A percentile compares a stretch with the other conserved stretches of the same genome.
Evolutionary conservation across 1,284 basidiomycete species (phyloP).

Genomic region (Phylloporus sp.): DNA sequence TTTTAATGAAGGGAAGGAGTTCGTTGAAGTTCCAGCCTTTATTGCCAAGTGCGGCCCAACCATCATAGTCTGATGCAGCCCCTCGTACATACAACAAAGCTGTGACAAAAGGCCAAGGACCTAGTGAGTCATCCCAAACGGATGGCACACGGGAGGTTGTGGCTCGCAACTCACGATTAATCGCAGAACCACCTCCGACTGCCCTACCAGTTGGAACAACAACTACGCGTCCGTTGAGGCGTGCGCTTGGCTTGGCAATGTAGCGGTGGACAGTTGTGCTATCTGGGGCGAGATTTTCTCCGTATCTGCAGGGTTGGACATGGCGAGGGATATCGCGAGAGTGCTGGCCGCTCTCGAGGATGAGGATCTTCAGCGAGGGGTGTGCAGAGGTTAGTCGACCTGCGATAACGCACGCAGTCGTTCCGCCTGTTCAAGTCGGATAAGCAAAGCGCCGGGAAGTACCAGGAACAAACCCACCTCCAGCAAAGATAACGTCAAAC

Average conservation of each 20-base stretch:
- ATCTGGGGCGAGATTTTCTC: neutral
- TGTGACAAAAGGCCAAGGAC: neutral
- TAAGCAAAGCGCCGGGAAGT: neutral
- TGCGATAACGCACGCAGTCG: neutral
- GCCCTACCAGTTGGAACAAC: neutral
- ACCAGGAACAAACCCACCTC: neutral
- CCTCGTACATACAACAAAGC: constrained; percentile 7
- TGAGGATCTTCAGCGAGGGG: neutral
- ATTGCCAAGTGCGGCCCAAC: constrained; percentile 8
- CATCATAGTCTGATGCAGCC: constrained; percentile 11
- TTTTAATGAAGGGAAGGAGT: constrained; percentile 56
- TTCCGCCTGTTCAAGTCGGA: neutral
- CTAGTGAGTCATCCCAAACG: too few relatives aligned
- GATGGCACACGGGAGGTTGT: too few relatives aligned
- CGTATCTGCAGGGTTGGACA: neutral
- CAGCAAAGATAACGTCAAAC: constrained; percentile 1
- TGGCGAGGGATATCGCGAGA: neutral
- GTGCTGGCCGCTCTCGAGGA: neutral
- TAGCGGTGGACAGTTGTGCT: neutral
- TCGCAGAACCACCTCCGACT: constrained; percentile 66
- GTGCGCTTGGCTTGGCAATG: neutral
- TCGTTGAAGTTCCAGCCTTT: constrained; percentile 12
- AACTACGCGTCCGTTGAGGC: neutral
- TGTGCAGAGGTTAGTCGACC: neutral
- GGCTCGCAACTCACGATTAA: constrained; percentile 32